phyloP scores from a whole-genome alignment of 305 asterid genomes.

The Petunia hybrid region DNA sequence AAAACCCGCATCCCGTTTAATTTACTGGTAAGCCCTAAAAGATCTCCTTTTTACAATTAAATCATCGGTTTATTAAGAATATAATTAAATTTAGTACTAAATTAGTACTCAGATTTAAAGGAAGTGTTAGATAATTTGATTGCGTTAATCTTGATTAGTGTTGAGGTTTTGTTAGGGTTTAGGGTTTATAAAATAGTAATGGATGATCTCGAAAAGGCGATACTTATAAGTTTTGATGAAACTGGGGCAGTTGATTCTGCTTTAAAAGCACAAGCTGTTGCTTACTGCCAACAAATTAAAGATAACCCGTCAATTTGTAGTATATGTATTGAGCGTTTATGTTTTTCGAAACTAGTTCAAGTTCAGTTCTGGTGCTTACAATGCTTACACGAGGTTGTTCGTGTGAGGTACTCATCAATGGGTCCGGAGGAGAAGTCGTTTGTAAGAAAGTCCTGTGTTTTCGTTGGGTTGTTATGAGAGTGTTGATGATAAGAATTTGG shows the following conservation, averaged over 20 bases:
- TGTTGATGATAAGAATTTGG: conserved; percentile 53
- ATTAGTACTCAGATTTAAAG: conserved; percentile 29
- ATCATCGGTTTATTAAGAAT: not conserved
- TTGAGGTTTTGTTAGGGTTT: conserved; percentile 40
- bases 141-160: conserved; percentile 11
- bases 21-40: conserved; percentile 36
- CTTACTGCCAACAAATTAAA: conserved; percentile 72
- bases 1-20: conserved; percentile 24
- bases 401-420: conserved; percentile 66
- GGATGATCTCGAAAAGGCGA: conserved; percentile 97
- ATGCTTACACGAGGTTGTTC: conserved; percentile 76
- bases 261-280: conserved; percentile 77
- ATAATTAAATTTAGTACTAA: conserved; percentile 5
- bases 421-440: conserved; percentile 71
- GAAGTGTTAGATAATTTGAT: conserved; percentile 5
- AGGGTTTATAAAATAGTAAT: conserved; percentile 54
- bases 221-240: conserved; percentile 86
- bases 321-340: conserved; percentile 74
- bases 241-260: conserved; percentile 67
- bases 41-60: conserved; percentile 17
- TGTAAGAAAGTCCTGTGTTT: conserved; percentile 76
- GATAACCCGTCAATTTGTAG: conserved; percentile 76
- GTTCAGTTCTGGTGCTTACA: conserved; percentile 98
- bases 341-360: conserved; percentile 65
- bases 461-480: conserved; percentile 70